Evolutionary conservation across 2,329 filamentous ascomycete species (phyloP).

Genomic region (Pseudogymnoascus sp.): DNA sequence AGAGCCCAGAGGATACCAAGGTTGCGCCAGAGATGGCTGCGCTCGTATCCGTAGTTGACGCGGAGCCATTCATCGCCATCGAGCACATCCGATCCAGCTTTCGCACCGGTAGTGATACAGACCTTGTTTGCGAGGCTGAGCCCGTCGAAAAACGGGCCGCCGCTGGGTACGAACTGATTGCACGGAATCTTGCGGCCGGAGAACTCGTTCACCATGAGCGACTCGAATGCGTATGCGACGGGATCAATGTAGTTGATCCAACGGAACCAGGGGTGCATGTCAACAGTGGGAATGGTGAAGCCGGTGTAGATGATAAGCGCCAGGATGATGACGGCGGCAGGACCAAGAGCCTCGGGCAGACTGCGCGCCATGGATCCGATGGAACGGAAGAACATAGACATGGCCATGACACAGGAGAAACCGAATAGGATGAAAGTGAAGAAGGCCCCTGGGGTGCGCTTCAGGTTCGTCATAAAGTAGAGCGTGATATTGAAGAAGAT

Average conservation of each 20-base stretch:
- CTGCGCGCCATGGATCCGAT: conserved; percentile 68
- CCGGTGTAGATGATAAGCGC: conserved; percentile 29
- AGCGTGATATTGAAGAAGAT: conserved; percentile 70
- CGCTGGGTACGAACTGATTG: conserved; percentile 20
- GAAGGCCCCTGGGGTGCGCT: conserved; percentile 58
- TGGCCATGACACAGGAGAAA: conserved; percentile 36
- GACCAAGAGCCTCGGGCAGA: conserved; percentile 54
- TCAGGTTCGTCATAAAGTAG: conserved; percentile 79
- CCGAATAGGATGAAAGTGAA: conserved; percentile 59
- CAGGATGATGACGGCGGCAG: conserved; percentile 42
- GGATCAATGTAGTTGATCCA: conserved; percentile 62
- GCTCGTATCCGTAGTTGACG: conserved; percentile 47
- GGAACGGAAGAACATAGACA: conserved; percentile 77
- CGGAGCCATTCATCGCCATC: conserved; percentile 49
- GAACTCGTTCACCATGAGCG: conserved; percentile 79
- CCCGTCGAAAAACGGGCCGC: conserved; percentile 18
- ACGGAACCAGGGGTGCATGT: conserved; percentile 69
- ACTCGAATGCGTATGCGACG: conserved; percentile 71
- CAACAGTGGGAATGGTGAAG: conserved; percentile 36
- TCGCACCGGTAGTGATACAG: conserved; percentile 52
- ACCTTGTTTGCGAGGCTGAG: conserved; percentile 27
- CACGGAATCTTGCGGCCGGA: conserved; percentile 21
- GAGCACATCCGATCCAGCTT: conserved; percentile 43
- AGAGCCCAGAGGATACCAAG: conserved; percentile 61
- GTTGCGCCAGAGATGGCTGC: conserved; percentile 59